phyloP scores from a whole-genome alignment of 83 land plant species.

The Picea abies region DNA sequence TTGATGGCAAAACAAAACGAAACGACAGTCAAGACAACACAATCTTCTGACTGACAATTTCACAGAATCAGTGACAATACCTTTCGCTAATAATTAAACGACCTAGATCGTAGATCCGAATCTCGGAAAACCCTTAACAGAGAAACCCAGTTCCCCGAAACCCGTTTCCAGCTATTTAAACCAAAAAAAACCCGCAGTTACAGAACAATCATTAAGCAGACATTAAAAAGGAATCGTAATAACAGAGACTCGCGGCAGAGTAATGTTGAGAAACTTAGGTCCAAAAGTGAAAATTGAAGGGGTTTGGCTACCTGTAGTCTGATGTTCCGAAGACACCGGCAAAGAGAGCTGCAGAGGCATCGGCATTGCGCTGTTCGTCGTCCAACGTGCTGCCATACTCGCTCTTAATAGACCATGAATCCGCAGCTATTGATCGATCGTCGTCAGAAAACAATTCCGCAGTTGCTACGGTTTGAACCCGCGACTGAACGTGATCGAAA shows the following conservation, averaged over 20 bases:
- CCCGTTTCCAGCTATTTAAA: neutral
- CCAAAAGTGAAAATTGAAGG: no score
- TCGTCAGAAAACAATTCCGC: conserved; percentile 82
- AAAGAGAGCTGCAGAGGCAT: conserved; percentile 74
- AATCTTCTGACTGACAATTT: no score
- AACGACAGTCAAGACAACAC: no score
- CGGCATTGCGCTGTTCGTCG: conserved; percentile 93
- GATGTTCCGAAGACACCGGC: conserved; percentile 51
- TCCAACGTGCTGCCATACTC: conserved; percentile 93
- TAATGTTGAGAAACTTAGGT: no score
- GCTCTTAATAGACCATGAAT: conserved; percentile 99
- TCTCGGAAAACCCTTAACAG: neutral
- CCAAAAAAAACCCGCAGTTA: neutral
- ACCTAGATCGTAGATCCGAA: neutral
- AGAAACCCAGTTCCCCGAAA: no score
- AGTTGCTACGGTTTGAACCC: conserved; percentile 14
- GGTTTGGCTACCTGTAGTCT: conserved; percentile 70
- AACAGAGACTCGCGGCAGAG: no score
- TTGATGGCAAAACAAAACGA: no score
- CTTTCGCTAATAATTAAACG: no score
- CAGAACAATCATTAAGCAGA: neutral
- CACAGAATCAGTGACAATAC: no score
- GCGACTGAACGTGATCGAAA: conserved; percentile 13
- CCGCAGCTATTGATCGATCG: conserved; percentile 95
- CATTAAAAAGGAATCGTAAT: no score